phyloP scores from a whole-genome alignment of 306 rosid genomes.

The Vigna nakashimae region DNA sequence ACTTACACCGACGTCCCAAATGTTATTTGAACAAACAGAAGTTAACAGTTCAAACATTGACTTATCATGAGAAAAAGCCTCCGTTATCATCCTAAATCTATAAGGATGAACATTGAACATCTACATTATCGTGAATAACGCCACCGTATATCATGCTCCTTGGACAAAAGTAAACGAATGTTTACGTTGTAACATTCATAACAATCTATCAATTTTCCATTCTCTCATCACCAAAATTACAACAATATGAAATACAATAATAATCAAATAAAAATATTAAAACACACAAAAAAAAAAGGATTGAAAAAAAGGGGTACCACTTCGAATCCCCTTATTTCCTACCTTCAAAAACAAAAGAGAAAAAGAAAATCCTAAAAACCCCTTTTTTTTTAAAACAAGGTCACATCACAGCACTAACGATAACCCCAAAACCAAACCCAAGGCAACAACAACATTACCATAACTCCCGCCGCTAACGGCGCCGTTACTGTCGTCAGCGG shows the following conservation, averaged over 20 bases:
- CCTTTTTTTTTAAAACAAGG: background rate
- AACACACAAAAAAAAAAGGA: background rate
- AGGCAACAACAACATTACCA: slow-evolving; percentile 32
- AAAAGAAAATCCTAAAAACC: slow-evolving; percentile 25
- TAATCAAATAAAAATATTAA: slow-evolving; percentile 18
- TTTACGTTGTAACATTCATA: slow-evolving; percentile 41
- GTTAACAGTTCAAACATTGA: background rate
- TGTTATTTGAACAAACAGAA: background rate
- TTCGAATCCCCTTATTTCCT: slow-evolving; percentile 37
- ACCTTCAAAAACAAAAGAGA: background rate
- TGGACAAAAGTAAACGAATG: slow-evolving; percentile 20
- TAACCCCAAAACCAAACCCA: slow-evolving; percentile 38
- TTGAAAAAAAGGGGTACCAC: background rate
- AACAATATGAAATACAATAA: slow-evolving; percentile 40
- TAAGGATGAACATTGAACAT: background rate
- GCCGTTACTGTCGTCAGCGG: slow-evolving; percentile 55
- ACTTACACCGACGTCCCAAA: background rate
- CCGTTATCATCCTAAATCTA: background rate
- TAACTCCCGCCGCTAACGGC: slow-evolving; percentile 40
- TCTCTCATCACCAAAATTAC: slow-evolving; percentile 46
- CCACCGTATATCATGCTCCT: background rate
- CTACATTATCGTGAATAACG: background rate
- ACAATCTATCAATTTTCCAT: background rate
- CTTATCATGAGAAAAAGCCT: background rate
- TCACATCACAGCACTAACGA: slow-evolving; percentile 47